Conservation (phyloP, 495 filamentous ascomycete genomes). For the Xylaria flabelliformis region DNA sequence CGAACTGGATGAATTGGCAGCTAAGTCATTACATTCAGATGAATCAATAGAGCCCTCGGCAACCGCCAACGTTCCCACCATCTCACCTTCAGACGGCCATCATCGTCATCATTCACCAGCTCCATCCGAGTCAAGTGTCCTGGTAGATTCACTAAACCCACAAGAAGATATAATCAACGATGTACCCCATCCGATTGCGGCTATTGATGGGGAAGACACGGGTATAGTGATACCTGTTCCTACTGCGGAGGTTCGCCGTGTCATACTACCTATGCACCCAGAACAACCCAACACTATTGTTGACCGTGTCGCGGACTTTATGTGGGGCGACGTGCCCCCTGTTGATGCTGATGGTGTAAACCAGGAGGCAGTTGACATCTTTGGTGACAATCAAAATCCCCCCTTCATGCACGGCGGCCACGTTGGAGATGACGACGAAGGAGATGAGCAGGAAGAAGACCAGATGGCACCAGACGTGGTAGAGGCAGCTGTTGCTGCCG, state of each 20-base stretch:
- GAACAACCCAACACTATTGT: slow-evolving; percentile 43
- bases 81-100: neutral
- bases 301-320: slow-evolving; percentile 55
- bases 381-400: slow-evolving; percentile 48
- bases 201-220: neutral
- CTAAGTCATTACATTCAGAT: neutral
- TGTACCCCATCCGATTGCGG: neutral
- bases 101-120: neutral
- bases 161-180: neutral
- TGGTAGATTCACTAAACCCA: neutral
- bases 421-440: slow-evolving; percentile 34
- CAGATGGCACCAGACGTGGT: slow-evolving; percentile 44
- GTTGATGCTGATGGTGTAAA: slow-evolving; percentile 39
- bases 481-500: slow-evolving; percentile 50
- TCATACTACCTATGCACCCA: slow-evolving; percentile 13
- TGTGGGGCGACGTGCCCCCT: slow-evolving; percentile 48
- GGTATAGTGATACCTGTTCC: neutral
- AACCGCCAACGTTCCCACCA: neutral
- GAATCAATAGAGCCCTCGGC: neutral
- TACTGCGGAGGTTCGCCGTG: slow-evolving; percentile 13
- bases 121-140: neutral
- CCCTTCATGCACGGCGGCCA: slow-evolving; percentile 36
- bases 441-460: slow-evolving; percentile 35
- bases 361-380: slow-evolving; percentile 48
- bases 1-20: neutral